Evolutionary conservation across 2,329 filamentous ascomycete species (phyloP).

Genomic region (Fusarium zealandicum): DNA sequence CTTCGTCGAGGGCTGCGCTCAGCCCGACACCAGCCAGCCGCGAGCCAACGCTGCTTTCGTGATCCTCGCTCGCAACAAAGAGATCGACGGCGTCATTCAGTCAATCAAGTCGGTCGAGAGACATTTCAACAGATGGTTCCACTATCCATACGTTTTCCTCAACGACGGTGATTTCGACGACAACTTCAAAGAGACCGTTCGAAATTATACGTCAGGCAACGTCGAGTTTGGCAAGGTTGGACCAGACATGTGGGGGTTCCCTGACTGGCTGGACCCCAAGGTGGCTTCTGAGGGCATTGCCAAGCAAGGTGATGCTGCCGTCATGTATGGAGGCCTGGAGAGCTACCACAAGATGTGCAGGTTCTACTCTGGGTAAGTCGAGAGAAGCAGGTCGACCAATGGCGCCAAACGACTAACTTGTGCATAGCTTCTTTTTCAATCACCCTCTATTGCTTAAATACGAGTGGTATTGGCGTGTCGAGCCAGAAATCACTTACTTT

Average conservation of each 20-base stretch:
- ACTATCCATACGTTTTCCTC: conserved; percentile 98
- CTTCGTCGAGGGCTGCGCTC: conserved; percentile 88
- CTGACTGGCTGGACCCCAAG: conserved; percentile 93
- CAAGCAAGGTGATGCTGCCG: conserved; percentile 94
- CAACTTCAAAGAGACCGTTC: conserved; percentile 86
- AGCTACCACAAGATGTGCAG: conserved; percentile 99
- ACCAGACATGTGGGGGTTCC: conserved; percentile 91
- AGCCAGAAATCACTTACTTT: conserved; percentile 99
- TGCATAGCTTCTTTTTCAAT: conserved; percentile 86
- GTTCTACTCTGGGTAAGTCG: conserved; percentile 91
- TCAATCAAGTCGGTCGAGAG: conserved; percentile 97
- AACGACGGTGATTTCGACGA: conserved; percentile 98
- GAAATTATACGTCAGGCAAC: conserved; percentile 84
- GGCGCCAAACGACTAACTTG: conserved; percentile 30
- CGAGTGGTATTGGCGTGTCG: conserved; percentile 99
- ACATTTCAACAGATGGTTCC: conserved; percentile 98
- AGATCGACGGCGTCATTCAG: conserved; percentile 93
- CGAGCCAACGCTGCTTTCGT: conserved; percentile 96
- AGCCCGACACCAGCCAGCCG: conserved; percentile 78
- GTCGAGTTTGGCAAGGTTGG: conserved; percentile 97
- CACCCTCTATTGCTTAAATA: conserved; percentile 94
- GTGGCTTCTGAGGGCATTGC: conserved; percentile 95
- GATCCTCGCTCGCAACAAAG: conserved; percentile 93
- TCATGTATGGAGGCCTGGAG: conserved; percentile 99
- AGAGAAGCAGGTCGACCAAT: neutral